Evolutionary conservation across 2,329 filamentous ascomycete genomes (phyloP), one percentile per base, ranked within the genome.

Genomic region (Neonectria hederae): DNA sequence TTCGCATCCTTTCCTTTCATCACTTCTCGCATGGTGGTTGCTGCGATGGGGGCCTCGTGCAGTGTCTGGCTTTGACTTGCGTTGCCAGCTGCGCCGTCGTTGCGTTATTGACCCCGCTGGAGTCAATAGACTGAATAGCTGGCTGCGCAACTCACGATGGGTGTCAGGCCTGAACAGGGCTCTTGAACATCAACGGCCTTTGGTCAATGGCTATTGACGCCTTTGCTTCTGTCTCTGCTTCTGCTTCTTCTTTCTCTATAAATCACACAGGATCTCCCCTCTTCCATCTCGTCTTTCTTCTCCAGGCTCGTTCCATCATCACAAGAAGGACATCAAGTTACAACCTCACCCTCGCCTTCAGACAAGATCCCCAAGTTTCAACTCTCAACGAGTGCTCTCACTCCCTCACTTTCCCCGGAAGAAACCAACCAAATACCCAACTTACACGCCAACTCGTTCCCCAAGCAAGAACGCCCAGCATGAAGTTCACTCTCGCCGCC

Each of bases 401-500:
- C 63, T 57, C 46, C 24, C n/a, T 21, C 24, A 30, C 17, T 56
- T 26, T 45, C 43, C 26, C 55, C 40, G 28, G 32, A 66, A 61
- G 53, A 51, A 61, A 22, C 40, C 13, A 17, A 4, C 3, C 32
- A 35, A 35, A 19, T 28, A 62, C 30, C 32, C 51, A n/a, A 63
- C 59, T 58, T 28, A 48, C 51, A 59, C 30, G 30, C 54, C 42
- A 49, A 58, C 28, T 64, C 64, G n/a, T 53, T 67, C 24, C 53
- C 30, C 30, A 11, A 13, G 10, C 24, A 49, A 48, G 51, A 53
- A 32, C 59, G 21, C 40, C 56, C 51, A 26, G n/a, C 32, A 77
- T 77, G 75, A 77, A 76, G 73, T 68, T 73, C 54, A 70, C 69
- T 28, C 46, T 76, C 54, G 63, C 75, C 32, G 63, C 72, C 65